Percentiles rank a stretch among this genome's conserved stretches.
Evolutionary conservation across 1,284 basidiomycete species (phyloP).

Genomic region (Macrocystidia cucumis): DNA sequence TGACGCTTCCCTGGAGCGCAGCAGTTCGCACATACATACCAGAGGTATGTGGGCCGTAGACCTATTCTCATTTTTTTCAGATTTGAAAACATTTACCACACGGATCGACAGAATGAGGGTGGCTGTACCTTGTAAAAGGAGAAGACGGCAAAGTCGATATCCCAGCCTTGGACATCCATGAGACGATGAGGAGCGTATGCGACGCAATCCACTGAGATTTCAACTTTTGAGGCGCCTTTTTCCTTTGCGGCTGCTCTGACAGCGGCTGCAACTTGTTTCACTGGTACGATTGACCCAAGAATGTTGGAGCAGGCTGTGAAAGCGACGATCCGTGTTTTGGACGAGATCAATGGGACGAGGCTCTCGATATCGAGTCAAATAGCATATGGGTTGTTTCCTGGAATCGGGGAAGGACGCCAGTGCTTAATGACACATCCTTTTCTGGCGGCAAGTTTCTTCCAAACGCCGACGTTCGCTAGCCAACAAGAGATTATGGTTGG

Average conservation of each 20-base stretch:
- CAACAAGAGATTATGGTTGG: background rate
- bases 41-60: conserved; percentile 71
- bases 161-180: conserved; percentile 68
- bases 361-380: conserved; percentile 48
- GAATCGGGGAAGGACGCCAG: conserved; percentile 47
- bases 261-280: conserved; percentile 47
- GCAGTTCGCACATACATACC: conserved; percentile 51
- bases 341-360: conserved; percentile 54
- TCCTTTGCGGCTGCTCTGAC: conserved; percentile 41
- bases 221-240: conserved; percentile 51
- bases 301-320: conserved; percentile 76
- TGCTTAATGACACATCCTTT: conserved; percentile 45
- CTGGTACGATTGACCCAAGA: conserved; percentile 58
- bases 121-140: conserved; percentile 70
- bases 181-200: conserved; percentile 71
- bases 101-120: conserved; percentile 2
- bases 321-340: conserved; percentile 64
- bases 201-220: conserved; percentile 69
- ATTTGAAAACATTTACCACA: background rate
- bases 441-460: conserved; percentile 68
- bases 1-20: conserved; percentile 39
- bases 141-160: conserved; percentile 67
- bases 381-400: conserved; percentile 57
- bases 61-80: no score
- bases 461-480: conserved; percentile 68